These are phyloP conservation scores for Alternaria longipes DNA, from an alignment of 2,329 filamentous ascomycete species.

Conservation along the genomic window DNA sequence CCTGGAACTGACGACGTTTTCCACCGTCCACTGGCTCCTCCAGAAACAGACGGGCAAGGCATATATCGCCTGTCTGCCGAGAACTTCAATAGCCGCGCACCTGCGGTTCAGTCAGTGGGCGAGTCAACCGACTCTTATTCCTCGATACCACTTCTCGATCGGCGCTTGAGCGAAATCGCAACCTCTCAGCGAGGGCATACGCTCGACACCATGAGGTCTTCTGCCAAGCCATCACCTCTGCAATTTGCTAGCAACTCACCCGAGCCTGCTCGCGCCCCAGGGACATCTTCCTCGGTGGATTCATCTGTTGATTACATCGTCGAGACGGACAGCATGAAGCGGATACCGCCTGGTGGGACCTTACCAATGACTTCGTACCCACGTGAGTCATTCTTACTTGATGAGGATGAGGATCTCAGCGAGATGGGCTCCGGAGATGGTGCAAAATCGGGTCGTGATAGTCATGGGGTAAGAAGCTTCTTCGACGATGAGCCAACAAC, in stretches of 20 bases:
- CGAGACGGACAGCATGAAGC: slow-evolving; percentile 62
- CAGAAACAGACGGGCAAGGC: slow-evolving; percentile 38
- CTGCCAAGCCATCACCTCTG: slow-evolving; percentile 51
- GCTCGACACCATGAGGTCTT: slow-evolving; percentile 59
- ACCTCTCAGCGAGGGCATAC: slow-evolving; percentile 28
- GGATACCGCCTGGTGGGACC: slow-evolving; percentile 56
- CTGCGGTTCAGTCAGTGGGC: slow-evolving; percentile 53
- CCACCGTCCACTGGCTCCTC: slow-evolving; percentile 30
- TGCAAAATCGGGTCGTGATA: slow-evolving; percentile 51
- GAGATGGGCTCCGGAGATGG: slow-evolving; percentile 63
- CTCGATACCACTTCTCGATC: slow-evolving; percentile 79
- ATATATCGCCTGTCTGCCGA: slow-evolving; percentile 47
- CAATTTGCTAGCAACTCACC: slow-evolving; percentile 30
- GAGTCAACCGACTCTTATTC: slow-evolving; percentile 78
- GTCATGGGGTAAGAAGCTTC: slow-evolving; percentile 57
- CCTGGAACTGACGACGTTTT: slow-evolving; percentile 37
- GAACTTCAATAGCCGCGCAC: slow-evolving; percentile 38
- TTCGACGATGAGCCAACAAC: slow-evolving; percentile 58
- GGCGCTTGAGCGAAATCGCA: slow-evolving; percentile 58
- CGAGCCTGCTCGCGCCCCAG: slow-evolving; percentile 24
- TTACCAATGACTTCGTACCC: slow-evolving; percentile 47
- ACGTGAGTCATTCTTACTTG: slow-evolving; percentile 59
- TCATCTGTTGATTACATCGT: slow-evolving; percentile 62
- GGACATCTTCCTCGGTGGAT: slow-evolving; percentile 50
- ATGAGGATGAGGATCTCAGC: slow-evolving; percentile 65